Evolutionary conservation across 768 basidiomycete species (phyloP), one percentile per base, ranked within the genome.

Genomic region (Phylloporus rhodoxanthus): DNA sequence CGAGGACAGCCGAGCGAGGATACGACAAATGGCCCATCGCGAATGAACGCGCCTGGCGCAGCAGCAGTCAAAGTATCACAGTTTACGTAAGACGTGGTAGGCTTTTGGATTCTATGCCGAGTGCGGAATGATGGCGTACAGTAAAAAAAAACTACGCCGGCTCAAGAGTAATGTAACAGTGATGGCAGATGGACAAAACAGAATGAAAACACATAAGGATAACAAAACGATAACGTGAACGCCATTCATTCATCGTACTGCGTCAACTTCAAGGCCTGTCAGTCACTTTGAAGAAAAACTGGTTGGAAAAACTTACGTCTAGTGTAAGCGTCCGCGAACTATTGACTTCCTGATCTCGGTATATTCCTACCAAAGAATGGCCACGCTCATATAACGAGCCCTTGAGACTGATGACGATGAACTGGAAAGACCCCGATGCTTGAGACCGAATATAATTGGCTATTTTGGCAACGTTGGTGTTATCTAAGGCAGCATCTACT

Each of bases 381-480:
- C 92, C 89, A 15, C 84, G 81, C 65, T 95, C 93, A 58, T 94
- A 95, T 53, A 98, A 69, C 0, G 92, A 91, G 37, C 86, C 87
- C 68, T 98, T 98, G 66, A 98, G 75, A 65, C 91, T 93, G 73
- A 99, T 99, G 48, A 98, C 94, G 50, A 99, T 82, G 67, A 97
- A 98, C 66, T 97, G 94, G 77, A 97, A 95, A 2, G 74, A 67
- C 39, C 84, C 80, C 0, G 90, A 90, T 3, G 92, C 84, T 55
- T 94, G 91, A 11, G 78, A 70, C 3, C 88, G 81, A 57, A 96
- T 93, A 63, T 97, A 99, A 55, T 88, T 87, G 11, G 95, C 95
- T 29, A 98, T 82, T 65, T 93, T 91, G 32, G 91, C 89, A 3
- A 97, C 95, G 57, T 99, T 98, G n/a, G 93, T 96, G 65, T 97